Base-by-base conservation (phyloP, 108 stramenopile species). In the Nitzschia sp. region DNA sequence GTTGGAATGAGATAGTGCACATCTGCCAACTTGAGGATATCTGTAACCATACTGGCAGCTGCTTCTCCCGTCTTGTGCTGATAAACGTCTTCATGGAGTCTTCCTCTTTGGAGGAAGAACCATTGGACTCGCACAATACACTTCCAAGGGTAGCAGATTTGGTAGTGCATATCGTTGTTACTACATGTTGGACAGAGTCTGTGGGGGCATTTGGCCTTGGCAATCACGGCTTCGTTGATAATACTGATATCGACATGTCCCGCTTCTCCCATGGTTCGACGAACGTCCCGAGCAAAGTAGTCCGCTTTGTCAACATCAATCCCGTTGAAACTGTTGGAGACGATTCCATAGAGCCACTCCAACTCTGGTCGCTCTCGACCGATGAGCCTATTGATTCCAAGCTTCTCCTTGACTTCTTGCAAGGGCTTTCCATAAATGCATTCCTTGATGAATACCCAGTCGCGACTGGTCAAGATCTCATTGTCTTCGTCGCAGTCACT, bases 271-370 rank as follows among this genome's bases (percentile, higher is more conserved):
- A 81, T 59, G 52, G 67, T 68, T 29, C 82, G 82, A 29, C 73
- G 59, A 42, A 64, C 54, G 77, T 97, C 96, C 43, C 96, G 67
- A 20, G 90, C 88, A 64, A 91, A 94, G 71, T 97, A 97, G 70
- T 97, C 97, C 24, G 95, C 81, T 57, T 97, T 97, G 66, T 97
- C 97, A 14, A 95, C 95, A 65, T 97, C 97, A 8, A 96, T 69
- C 3, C 97, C 97, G 9, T 70, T 80, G 63, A 89, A 89, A 14
- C 87, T 68, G 80, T 97, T 97, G 51, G 82, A 79, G 22, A 97
- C 89, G 54, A 97, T 87, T 73, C 96, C 95, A 70, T 97, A 97
- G 9, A 97, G 65, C 75, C 91, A 96, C 61, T 90, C 94, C 43
- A 85, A 66, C 20, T 76, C 48, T 11, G 21, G n/a, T 24, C 75